phyloP scores from a whole-genome alignment of 2,329 filamentous ascomycete genomes.

The Claviceps sp. region DNA sequence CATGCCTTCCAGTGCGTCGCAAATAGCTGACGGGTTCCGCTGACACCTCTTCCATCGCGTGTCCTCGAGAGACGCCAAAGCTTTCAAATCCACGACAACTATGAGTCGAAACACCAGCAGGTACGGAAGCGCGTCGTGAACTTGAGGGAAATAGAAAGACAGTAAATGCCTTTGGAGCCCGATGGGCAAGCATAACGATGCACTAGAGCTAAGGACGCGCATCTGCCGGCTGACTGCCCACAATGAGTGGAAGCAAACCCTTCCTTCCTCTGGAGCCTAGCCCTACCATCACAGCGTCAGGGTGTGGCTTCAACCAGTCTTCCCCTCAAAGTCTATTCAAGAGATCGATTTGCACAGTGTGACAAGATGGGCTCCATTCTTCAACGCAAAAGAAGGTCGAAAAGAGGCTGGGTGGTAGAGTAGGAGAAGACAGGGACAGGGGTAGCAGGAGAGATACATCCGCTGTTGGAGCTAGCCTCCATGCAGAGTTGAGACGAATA shows the following conservation, averaged over 20 bases:
- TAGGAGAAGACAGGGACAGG: neutral
- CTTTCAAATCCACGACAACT: neutral
- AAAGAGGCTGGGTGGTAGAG: neutral
- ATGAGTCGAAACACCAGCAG: neutral
- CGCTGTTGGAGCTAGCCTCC: conserved; percentile 49
- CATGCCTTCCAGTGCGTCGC: too few species aligned
- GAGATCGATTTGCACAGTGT: neutral
- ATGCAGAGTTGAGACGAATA: conserved; percentile 94
- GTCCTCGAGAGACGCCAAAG: neutral
- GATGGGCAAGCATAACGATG: neutral
- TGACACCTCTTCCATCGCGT: neutral
- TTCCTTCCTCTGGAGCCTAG: neutral
- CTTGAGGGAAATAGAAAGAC: neutral
- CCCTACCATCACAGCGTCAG: neutral
- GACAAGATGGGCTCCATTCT: neutral
- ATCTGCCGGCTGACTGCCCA: neutral
- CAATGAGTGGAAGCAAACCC: neutral
- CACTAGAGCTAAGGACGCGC: neutral
- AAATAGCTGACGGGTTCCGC: too few species aligned
- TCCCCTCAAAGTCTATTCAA: neutral
- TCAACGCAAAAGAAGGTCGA: neutral
- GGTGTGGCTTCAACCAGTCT: neutral
- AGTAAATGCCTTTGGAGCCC: neutral
- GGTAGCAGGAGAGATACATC: conserved; percentile 1
- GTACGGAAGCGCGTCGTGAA: neutral